phyloP scores from a whole-genome alignment of 331 rosid genomes.

The Saraca asoca region DNA sequence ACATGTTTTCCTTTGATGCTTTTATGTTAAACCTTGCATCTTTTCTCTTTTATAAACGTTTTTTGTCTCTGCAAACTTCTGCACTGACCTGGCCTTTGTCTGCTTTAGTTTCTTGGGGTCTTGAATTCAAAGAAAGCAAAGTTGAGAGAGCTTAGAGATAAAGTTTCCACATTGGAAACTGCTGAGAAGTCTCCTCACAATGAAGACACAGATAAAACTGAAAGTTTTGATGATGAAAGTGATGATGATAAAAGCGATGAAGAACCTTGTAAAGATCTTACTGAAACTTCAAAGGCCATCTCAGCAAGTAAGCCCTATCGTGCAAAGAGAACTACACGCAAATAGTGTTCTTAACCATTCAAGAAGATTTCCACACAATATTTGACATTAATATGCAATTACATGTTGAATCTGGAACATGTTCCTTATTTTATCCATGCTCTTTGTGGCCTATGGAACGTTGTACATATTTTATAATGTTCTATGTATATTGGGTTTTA shows the following conservation, averaged over 20 bases:
- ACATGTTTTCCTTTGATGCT: neutral
- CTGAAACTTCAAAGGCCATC: constrained; percentile 50
- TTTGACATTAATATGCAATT: constrained; percentile 1
- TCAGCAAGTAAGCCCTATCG: constrained; percentile 40
- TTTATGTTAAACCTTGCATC: constrained; percentile 13
- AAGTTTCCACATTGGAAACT: constrained; percentile 43
- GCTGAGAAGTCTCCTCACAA: constrained; percentile 58
- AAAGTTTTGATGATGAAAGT: constrained; percentile 61
- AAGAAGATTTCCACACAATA: constrained; percentile 7
- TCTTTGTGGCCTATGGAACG: constrained; percentile 8
- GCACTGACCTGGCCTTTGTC: constrained; percentile 33
- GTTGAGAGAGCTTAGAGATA: constrained; percentile 72
- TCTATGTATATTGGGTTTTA: neutral
- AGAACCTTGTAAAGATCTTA: constrained; percentile 36
- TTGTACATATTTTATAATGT: constrained; percentile 7
- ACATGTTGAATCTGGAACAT: neutral
- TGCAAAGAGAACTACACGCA: constrained; percentile 43
- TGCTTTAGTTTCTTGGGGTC: constrained; percentile 69
- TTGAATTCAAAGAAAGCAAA: constrained; percentile 87
- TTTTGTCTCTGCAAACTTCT: constrained; percentile 10
- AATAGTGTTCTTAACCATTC: constrained; percentile 24
- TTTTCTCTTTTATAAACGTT: neutral
- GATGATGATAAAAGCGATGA: constrained; percentile 46
- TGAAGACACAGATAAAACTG: constrained; percentile 73
- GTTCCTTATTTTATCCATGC: neutral